Evolutionary conservation across 352 stramenopile genomes (phyloP).

Genomic region (Phytophthora pisi): DNA sequence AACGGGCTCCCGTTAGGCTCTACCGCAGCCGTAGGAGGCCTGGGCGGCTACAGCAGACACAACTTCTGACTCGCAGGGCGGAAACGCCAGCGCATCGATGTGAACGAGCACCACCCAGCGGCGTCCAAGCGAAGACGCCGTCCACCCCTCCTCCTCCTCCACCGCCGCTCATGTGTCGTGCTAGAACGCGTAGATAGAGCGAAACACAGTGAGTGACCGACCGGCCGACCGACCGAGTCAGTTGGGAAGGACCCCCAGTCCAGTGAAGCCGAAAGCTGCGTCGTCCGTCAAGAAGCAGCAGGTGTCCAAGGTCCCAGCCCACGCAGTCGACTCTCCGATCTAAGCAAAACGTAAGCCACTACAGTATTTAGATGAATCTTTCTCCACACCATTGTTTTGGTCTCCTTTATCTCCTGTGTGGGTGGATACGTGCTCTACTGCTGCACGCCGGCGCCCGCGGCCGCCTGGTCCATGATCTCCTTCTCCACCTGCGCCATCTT

Average conservation of each 20-base stretch:
- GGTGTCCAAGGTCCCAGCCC: no score
- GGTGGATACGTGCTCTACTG: slow-evolving; percentile 15
- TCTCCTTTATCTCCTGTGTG: not conserved
- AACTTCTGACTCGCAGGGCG: slow-evolving; percentile 57
- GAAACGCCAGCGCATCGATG: slow-evolving; percentile 34
- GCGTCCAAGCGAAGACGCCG: slow-evolving; percentile 1
- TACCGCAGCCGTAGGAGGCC: slow-evolving; percentile 54
- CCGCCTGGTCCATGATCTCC: slow-evolving; percentile 84
- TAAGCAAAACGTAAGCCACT: slow-evolving; percentile 1
- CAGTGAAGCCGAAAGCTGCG: not conserved
- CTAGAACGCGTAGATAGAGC: slow-evolving; percentile 32
- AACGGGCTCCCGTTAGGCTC: slow-evolving; percentile 38
- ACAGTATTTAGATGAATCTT: slow-evolving; percentile 56
- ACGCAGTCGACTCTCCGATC: not conserved
- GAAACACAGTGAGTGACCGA: not conserved
- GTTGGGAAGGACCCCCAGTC: not conserved
- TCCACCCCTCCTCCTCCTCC: not conserved
- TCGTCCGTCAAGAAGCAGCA: not conserved
- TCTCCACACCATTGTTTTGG: slow-evolving; percentile 13
- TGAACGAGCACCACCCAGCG: slow-evolving; percentile 16
- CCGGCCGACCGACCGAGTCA: not conserved
- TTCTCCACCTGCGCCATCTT: slow-evolving; percentile 97
- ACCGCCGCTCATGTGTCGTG: slow-evolving; percentile 2
- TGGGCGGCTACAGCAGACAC: slow-evolving; percentile 78
- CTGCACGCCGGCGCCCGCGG: slow-evolving; percentile 50